These are phyloP conservation scores for Daphne laureola DNA, from an alignment of 441 rosid genomes.

Conservation along the genomic window DNA sequence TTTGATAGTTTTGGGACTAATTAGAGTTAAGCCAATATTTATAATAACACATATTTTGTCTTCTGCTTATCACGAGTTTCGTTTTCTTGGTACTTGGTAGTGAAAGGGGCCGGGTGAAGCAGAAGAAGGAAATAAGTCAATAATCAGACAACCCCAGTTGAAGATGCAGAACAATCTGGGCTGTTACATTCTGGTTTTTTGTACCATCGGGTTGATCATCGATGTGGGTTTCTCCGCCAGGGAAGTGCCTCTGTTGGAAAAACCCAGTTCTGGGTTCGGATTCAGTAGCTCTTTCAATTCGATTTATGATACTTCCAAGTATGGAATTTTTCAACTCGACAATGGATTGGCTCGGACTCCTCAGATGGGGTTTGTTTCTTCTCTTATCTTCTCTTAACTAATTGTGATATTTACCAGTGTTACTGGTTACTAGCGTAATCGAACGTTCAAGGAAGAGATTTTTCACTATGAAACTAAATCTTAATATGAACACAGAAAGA, in stretches of 20 bases:
- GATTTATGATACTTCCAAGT: slow-evolving; percentile 67
- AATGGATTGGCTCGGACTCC: slow-evolving; percentile 92
- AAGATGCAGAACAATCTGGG: slow-evolving; percentile 8
- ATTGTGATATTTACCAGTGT: background rate
- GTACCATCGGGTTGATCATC: slow-evolving; percentile 24
- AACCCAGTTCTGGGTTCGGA: slow-evolving; percentile 19
- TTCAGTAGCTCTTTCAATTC: slow-evolving; percentile 37
- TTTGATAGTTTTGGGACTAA: no score
- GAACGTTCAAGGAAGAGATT: no score
- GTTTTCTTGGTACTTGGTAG: no score
- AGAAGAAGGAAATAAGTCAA: background rate
- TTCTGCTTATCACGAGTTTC: background rate
- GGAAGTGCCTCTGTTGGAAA: slow-evolving; percentile 37
- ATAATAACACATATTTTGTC: background rate
- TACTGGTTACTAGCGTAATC: no score
- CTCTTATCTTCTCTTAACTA: slow-evolving; percentile 9
- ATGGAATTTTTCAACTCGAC: slow-evolving; percentile 73
- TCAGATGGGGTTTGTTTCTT: slow-evolving; percentile 77
- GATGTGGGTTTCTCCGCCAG: slow-evolving; percentile 38
- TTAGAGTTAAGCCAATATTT: no score
- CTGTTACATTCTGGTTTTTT: slow-evolving; percentile 10
- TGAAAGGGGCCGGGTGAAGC: no score
- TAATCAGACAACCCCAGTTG: background rate
- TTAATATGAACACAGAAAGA: no score
- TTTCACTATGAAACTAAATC: no score